Percentiles rank a stretch among this genome's conserved stretches.
Evolutionary conservation across 768 basidiomycete species (phyloP).

Genomic region (Crassisporium funariophilum): DNA sequence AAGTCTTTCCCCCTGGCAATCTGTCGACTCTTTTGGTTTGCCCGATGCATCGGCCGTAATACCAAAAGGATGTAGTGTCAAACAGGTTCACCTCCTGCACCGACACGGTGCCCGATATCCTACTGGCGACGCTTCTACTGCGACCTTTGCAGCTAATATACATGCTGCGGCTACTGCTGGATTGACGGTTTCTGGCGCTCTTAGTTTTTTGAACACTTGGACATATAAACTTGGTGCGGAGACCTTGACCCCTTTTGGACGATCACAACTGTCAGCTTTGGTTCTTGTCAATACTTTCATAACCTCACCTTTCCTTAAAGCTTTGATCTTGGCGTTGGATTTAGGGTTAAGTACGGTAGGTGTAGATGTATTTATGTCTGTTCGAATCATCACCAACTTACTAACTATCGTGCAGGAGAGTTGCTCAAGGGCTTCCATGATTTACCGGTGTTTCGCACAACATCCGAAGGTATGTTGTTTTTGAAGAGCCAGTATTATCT

Average conservation of each 20-base stretch:
- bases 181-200: conserved; percentile 53
- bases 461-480: conserved; percentile 47
- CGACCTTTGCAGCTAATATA: conserved; percentile 47
- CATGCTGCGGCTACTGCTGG: conserved; percentile 45
- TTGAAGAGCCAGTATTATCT: too few relatives aligned
- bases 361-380: conserved; percentile 4
- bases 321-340: conserved; percentile 54
- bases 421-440: conserved; percentile 44
- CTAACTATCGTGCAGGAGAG: conserved; percentile 22
- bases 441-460: conserved; percentile 66
- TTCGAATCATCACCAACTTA: neutral
- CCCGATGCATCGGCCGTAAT: conserved; percentile 46
- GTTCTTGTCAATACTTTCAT: neutral
- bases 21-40: conserved; percentile 53
- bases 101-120: conserved; percentile 71
- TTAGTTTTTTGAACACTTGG: conserved; percentile 75
- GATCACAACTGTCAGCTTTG: conserved; percentile 60
- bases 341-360: conserved; percentile 64
- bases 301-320: conserved; percentile 16
- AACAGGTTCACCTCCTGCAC: conserved; percentile 61
- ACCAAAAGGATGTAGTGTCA: conserved; percentile 48
- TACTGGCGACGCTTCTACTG: conserved; percentile 45
- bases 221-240: conserved; percentile 79
- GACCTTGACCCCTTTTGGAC: conserved; percentile 74
- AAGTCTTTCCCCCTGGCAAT: conserved; percentile 53